Conservation (phyloP, 768 basidiomycete genomes). For the Tylopilus rubrobrunneus region DNA sequence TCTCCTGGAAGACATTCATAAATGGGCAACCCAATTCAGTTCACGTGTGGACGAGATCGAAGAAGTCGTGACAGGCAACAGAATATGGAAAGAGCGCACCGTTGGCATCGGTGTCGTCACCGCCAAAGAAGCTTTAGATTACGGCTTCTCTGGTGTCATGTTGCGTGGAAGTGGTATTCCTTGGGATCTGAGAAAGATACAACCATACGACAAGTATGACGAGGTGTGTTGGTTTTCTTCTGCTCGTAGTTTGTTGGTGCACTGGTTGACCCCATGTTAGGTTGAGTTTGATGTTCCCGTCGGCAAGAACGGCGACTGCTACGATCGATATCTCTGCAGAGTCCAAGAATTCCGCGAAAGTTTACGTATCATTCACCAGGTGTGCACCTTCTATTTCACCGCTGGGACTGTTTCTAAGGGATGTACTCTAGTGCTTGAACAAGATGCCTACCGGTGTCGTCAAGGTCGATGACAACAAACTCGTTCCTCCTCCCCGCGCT, state of each 20-base stretch:
- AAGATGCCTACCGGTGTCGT: constrained; percentile 92
- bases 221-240: constrained; percentile 46
- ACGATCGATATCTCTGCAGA: constrained; percentile 95
- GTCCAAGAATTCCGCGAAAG: constrained; percentile 98
- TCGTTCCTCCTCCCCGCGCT: constrained; percentile 92
- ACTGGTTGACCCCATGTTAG: constrained; percentile 31
- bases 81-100: constrained; percentile 97
- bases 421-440: constrained; percentile 73
- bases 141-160: constrained; percentile 97
- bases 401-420: neutral
- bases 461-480: constrained; percentile 97
- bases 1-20: constrained; percentile 97
- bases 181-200: constrained; percentile 91
- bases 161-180: constrained; percentile 87
- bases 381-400: constrained; percentile 18
- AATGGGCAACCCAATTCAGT: constrained; percentile 94
- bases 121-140: constrained; percentile 88
- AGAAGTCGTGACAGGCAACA: constrained; percentile 95
- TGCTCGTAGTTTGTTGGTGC: neutral
- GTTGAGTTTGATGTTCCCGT: constrained; percentile 98
- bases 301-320: constrained; percentile 96
- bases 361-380: constrained; percentile 81
- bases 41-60: constrained; percentile 95
- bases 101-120: constrained; percentile 87
- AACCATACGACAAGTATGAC: constrained; percentile 95